These are phyloP conservation scores for Silene latifolia DNA, from an alignment of 148 eudicot genomes.

Conservation along the genomic window DNA sequence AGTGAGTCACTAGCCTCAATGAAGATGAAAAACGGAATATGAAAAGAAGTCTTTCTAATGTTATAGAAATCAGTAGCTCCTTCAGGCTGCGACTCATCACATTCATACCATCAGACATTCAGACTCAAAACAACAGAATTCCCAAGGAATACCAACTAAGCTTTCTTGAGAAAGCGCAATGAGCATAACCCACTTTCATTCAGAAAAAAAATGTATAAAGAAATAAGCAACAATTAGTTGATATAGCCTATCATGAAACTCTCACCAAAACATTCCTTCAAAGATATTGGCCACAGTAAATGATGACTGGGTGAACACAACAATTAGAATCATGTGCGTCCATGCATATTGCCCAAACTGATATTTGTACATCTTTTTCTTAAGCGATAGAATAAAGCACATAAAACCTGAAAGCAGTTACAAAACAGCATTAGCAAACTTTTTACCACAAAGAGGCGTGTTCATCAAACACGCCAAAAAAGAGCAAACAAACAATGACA, in stretches of 20 bases:
- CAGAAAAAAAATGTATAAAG: background rate
- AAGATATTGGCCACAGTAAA: conserved; percentile 95
- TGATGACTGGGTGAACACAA: conserved; percentile 90
- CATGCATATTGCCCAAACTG: conserved; percentile 98
- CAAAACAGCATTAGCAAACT: conserved; percentile 21
- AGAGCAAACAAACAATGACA: background rate
- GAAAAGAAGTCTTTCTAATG: too few species aligned
- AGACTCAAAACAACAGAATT: background rate
- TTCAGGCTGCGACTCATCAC: too few species aligned
- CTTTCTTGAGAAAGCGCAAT: background rate
- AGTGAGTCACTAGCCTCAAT: too few species aligned
- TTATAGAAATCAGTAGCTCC: too few species aligned
- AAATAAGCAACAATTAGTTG: background rate
- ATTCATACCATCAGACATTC: too few species aligned
- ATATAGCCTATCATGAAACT: background rate
- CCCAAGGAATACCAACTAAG: background rate
- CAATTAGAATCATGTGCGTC: conserved; percentile 99
- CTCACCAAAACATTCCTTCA: conserved; percentile 95
- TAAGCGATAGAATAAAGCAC: conserved; percentile 94
- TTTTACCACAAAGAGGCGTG: conserved; percentile 9
- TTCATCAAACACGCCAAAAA: background rate
- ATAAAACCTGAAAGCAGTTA: conserved; percentile 57
- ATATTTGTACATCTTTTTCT: conserved; percentile 99
- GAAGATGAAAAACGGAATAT: too few species aligned
- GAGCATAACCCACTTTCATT: background rate